Percentiles rank a stretch among this genome's conserved stretches.
Evolutionary conservation across 2,329 filamentous ascomycete genomes (phyloP).

Genomic region (Epichloe gansuensis): DNA sequence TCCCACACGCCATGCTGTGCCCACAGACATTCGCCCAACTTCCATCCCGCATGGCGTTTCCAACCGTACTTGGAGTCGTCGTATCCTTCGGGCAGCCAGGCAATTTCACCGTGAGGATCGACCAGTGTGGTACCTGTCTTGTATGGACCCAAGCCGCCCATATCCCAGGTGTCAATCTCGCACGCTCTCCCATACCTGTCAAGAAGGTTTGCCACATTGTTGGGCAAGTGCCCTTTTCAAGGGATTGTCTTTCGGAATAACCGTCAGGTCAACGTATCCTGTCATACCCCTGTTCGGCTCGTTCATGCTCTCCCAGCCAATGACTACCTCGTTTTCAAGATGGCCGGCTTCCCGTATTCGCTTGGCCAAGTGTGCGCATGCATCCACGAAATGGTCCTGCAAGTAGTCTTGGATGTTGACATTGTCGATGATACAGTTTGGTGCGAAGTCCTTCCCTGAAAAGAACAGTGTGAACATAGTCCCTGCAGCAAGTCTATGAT

Average conservation of each 20-base stretch:
- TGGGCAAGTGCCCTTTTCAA: slow-evolving; percentile 87
- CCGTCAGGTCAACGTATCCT: slow-evolving; percentile 68
- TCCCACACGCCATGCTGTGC: slow-evolving; percentile 97
- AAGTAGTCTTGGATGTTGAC: slow-evolving; percentile 95
- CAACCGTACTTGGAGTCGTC: slow-evolving; percentile 84
- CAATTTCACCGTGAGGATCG: slow-evolving; percentile 74
- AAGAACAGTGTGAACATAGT: slow-evolving; percentile 95
- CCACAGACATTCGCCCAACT: slow-evolving; percentile 90
- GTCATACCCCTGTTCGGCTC: slow-evolving; percentile 86
- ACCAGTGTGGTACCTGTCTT: slow-evolving; percentile 74
- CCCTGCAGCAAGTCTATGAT: slow-evolving; percentile 72
- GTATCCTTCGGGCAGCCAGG: slow-evolving; percentile 74
- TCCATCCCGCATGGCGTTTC: slow-evolving; percentile 80
- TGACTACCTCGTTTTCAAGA: slow-evolving; percentile 72
- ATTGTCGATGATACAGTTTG: slow-evolving; percentile 89
- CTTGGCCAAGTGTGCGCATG: slow-evolving; percentile 68
- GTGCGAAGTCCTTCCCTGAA: slow-evolving; percentile 79
- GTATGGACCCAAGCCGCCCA: slow-evolving; percentile 84
- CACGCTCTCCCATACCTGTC: slow-evolving; percentile 78
- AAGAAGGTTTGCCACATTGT: slow-evolving; percentile 91
- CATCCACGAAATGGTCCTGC: slow-evolving; percentile 71
- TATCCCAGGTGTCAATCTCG: slow-evolving; percentile 85
- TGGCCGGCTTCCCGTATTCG: slow-evolving; percentile 84
- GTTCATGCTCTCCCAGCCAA: slow-evolving; percentile 95
- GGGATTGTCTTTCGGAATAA: slow-evolving; percentile 76